These are phyloP conservation scores for Epichloe gansuensis DNA, from an alignment of 2,329 filamentous ascomycete species.

Conservation along the genomic window DNA sequence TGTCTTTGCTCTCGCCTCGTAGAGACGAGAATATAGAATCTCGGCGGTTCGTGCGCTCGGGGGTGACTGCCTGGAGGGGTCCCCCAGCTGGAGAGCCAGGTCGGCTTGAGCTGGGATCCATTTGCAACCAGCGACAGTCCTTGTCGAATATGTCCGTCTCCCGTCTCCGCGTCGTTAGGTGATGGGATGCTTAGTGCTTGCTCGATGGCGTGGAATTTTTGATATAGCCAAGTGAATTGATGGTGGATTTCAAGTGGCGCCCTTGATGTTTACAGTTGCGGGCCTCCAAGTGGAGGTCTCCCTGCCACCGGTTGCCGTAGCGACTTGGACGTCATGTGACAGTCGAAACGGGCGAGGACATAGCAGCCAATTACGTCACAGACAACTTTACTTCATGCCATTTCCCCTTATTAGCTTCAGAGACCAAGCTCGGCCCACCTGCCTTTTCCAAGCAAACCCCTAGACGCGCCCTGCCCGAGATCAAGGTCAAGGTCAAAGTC, in stretches of 20 bases:
- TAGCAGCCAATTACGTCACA: neutral
- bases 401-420: neutral
- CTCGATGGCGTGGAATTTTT: neutral
- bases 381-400: neutral
- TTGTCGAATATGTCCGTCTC: neutral
- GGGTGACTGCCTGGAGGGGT: conserved; percentile 48
- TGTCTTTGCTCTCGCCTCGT: conserved; percentile 35
- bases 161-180: neutral
- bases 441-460: neutral
- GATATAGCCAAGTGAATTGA: neutral
- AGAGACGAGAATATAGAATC: conserved; percentile 24
- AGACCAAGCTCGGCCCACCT: neutral
- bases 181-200: neutral
- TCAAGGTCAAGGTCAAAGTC: neutral
- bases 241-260: conserved; percentile 3
- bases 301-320: conserved; percentile 3
- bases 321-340: conserved; percentile 12
- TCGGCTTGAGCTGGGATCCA: conserved; percentile 35
- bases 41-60: conserved; percentile 46
- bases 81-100: conserved; percentile 38
- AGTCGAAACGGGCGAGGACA: no score
- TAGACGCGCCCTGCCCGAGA: neutral
- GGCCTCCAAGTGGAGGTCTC: neutral
- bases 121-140: conserved; percentile 10
- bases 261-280: conserved; percentile 8